A percentile compares a stretch with the other conserved stretches of the same genome.
phyloP scores from a whole-genome alignment of 495 filamentous ascomycete species.

The Diplogelasinospora grovesii region DNA sequence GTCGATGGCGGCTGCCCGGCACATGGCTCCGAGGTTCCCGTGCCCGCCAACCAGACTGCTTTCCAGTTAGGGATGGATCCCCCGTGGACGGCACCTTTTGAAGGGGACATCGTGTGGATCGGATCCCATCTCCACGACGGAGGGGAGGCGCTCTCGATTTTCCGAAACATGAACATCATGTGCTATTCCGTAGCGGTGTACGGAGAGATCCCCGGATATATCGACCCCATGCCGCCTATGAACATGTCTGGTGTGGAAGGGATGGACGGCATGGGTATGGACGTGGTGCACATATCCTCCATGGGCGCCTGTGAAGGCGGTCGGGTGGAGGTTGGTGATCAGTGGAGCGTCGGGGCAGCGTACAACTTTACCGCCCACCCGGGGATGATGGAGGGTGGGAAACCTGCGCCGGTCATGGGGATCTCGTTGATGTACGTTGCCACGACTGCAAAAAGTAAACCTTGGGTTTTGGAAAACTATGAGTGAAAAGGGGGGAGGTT shows the following conservation, averaged over 20 bases:
- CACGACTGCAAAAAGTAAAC: too few relatives aligned
- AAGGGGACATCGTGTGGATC: conserved; percentile 8
- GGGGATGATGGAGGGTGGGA: conserved; percentile 9
- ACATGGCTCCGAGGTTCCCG: conserved; percentile 6
- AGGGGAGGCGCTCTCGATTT: conserved; percentile 6
- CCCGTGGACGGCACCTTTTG: conserved; percentile 13
- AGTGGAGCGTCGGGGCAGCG: conserved; percentile 18
- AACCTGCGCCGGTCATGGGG: conserved; percentile 19
- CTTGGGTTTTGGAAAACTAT: too few relatives aligned
- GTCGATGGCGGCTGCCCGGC: conserved; percentile 15
- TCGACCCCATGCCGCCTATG: neutral
- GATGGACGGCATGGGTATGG: conserved; percentile 4
- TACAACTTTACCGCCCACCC: conserved; percentile 19
- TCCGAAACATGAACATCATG: conserved; percentile 7
- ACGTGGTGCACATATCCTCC: conserved; percentile 8
- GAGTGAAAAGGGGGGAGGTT: too few relatives aligned
- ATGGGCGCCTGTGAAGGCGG: conserved; percentile 8
- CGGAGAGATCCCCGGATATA: conserved; percentile 13
- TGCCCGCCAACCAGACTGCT: conserved; percentile 1
- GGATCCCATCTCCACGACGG: conserved; percentile 18
- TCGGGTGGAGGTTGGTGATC: conserved; percentile 12
- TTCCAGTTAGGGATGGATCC: conserved; percentile 16
- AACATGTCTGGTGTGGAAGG: neutral
- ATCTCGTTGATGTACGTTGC: conserved; percentile 16
- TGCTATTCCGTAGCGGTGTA: conserved; percentile 15